Base-by-base conservation (phyloP, 805 yeast genomes). In the Zygotorulaspora sp. region DNA sequence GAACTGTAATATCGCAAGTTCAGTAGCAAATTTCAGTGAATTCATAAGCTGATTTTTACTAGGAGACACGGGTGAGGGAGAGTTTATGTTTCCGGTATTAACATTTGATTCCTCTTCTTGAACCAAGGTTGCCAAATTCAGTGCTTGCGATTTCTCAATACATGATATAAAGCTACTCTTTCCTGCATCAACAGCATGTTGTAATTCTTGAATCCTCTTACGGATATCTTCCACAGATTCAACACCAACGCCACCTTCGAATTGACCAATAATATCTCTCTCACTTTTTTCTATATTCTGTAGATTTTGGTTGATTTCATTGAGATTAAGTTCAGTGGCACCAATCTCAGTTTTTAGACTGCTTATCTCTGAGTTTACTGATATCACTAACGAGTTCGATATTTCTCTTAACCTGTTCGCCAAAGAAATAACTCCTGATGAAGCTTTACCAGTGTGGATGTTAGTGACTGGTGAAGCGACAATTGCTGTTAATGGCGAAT, bases 81-180 rank as follows among this genome's bases (percentile, higher is more conserved):
- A 43, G 12, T 27, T 38, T 19, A 34, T 16, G 16, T 38, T 15
- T 9, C 40, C 48, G 7, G 43, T 31, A 18, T 43, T 40, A 7
- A 48, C 39, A 12, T 43, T 43, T 6, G 52, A 23, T 49, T 76
- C 86, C 45, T 77, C 78, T 30, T 65, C 68, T 41, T 78, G 77
- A 0, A 77, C 85, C 13, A 74, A 47, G 40, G 72, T 68, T 0
- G 84, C 85, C 43, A 78, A 53, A 44, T 71, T 71, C 48, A 77
- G 60, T 1, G 86, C 79, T 54, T 82, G 89, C 1, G 80, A 66
- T 35, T 83, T 70, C 55, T 82, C 89, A 21, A 75, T 55, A n/a
- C 72, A 45, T 17, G 51, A 54, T 11, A 44, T 24, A 14, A 41
- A 50, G n/a, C 30, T 31, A 16, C 30, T 36, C 26, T 40, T 46